A percentile compares a stretch with the other conserved stretches of the same genome.
Conservation (phyloP, 2,329 filamentous ascomycete species). For the Colletotrichum australisinense region DNA sequence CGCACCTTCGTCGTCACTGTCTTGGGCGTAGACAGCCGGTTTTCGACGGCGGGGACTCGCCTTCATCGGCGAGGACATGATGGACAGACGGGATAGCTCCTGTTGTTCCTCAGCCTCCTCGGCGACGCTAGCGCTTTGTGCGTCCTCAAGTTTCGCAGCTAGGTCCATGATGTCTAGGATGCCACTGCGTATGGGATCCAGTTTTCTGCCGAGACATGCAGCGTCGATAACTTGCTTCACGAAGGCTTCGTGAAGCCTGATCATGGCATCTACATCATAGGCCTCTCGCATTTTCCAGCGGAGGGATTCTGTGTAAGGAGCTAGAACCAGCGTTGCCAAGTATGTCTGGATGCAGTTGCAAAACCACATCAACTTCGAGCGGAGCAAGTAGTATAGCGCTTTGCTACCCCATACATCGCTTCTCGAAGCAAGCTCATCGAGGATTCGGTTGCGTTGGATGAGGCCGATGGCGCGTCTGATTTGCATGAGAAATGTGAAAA, state of each 20-base stretch:
- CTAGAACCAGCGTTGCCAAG: slow-evolving; percentile 78
- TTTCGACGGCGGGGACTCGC: slow-evolving; percentile 37
- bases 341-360: slow-evolving; percentile 80
- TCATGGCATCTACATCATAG: slow-evolving; percentile 85
- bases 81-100: slow-evolving; percentile 53
- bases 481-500: slow-evolving; percentile 84
- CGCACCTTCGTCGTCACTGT: slow-evolving; percentile 51
- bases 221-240: slow-evolving; percentile 72
- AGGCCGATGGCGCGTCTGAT: slow-evolving; percentile 76
- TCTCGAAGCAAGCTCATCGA: slow-evolving; percentile 53
- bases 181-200: slow-evolving; percentile 77
- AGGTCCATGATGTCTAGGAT: slow-evolving; percentile 84
- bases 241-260: slow-evolving; percentile 74
- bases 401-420: slow-evolving; percentile 53
- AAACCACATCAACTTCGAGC: slow-evolving; percentile 82
- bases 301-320: slow-evolving; percentile 69
- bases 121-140: slow-evolving; percentile 55
- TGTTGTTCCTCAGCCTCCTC: slow-evolving; percentile 50
- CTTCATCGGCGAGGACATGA: slow-evolving; percentile 48
- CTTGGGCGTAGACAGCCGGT: slow-evolving; percentile 39
- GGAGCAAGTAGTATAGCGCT: slow-evolving; percentile 68
- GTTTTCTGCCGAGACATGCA: slow-evolving; percentile 74
- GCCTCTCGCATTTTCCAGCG: slow-evolving; percentile 66
- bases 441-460: slow-evolving; percentile 66
- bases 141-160: slow-evolving; percentile 75